Conservation (phyloP, 2,329 filamentous ascomycete species). For the Aspergillus quadricinctus region DNA sequence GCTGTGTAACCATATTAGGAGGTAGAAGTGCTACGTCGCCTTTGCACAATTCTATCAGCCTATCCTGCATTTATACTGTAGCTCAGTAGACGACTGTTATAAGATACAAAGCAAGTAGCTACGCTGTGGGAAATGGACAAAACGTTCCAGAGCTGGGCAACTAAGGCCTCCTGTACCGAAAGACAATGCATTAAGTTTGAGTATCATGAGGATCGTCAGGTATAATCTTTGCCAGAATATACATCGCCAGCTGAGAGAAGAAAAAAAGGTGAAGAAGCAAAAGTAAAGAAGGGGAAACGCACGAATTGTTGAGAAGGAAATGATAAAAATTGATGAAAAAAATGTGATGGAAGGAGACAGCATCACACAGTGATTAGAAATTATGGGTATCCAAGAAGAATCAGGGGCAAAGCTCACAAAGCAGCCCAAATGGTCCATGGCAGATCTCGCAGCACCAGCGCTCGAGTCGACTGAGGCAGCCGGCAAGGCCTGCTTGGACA, state of each 20-base stretch:
- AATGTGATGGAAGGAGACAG: conserved; percentile 6
- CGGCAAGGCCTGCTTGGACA: conserved; percentile 13
- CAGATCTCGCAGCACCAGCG: neutral
- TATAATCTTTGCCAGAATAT: conserved; percentile 7
- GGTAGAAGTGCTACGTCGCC: neutral
- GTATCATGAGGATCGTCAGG: conserved; percentile 20
- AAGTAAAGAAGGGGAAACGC: conserved; percentile 1
- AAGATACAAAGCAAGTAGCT: neutral
- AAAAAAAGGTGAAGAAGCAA: conserved; percentile 6
- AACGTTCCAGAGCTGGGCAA: neutral
- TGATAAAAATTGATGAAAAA: neutral
- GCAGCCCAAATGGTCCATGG: neutral
- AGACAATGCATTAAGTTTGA: conserved; percentile 10
- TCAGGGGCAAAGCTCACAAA: conserved; percentile 16
- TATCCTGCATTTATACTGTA: neutral
- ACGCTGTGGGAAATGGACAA: neutral
- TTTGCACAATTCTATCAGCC: neutral
- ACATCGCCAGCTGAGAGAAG: conserved; percentile 5
- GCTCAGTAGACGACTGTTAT: neutral
- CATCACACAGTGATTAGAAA: conserved; percentile 22
- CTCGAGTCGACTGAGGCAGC: conserved; percentile 3
- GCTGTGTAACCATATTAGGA: neutral
- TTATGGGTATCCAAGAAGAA: conserved; percentile 22
- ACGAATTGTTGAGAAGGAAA: conserved; percentile 4
- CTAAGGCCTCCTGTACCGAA: conserved; percentile 7